Evolutionary conservation across 2,329 filamentous ascomycete species (phyloP), one percentile per base, ranked within the genome.

Genomic region (Paramyrothecium roridum): DNA sequence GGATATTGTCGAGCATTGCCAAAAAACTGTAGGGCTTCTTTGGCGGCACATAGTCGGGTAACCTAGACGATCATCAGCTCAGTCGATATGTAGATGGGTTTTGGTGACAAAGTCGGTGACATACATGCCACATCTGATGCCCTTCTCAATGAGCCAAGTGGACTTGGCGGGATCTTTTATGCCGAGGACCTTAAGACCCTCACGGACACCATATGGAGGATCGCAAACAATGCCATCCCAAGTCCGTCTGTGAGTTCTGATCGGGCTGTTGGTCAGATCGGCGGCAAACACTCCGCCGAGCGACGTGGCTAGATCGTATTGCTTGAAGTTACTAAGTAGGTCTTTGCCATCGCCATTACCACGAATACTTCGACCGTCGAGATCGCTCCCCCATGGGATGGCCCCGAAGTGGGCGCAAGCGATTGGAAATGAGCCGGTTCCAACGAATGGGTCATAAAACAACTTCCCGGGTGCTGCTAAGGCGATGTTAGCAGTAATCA

Each of bases 201-300:
- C 95, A 50, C 95, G 82, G 7, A 99, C 92, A 2, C 95, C 95
- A 67, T 99, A 99, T 0, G 95, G 95, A 19, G 95, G 95, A 73
- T 99, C 95, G 65, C 93, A 98, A 8, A 98, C 80, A 56, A 99
- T 96, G 3, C 91, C 93, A 70, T 99, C 93, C 56, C 98, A 85
- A 61, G 88, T 81, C 52, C 83, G 71, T n/a, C 66, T 70, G 30
- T 71, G 65, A 33, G 71, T 73, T 47, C 84, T 78, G 21, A 98
- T 73, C 1, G 95, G 95, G 2, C 88, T 88, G 67, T 98, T 93
- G 0, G 92, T 97, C 54, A 99, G 71, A 70, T 99, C 95, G 0
- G 90, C 88, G 2, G 90, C 85, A 63, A 97, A 96, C 34, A 87
- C 84, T 63, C 92, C 93, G 1, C 93, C 82, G 54, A 95, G 85